Conservation (phyloP, 2,329 filamentous ascomycete genomes). For the Biscogniauxia sp. region DNA sequence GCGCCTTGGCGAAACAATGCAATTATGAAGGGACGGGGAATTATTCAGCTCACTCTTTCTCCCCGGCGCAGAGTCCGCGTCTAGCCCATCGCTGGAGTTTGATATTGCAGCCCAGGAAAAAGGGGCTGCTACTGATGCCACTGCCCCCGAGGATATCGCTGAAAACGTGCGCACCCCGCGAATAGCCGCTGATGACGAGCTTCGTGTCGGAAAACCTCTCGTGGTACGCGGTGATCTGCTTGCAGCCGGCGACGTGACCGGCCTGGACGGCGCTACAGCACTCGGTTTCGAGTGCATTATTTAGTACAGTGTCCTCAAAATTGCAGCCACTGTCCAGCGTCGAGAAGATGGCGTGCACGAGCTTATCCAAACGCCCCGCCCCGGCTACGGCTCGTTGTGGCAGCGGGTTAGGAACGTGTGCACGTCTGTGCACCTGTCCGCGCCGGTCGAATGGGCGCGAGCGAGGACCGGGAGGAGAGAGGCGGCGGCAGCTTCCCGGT, state of each 20-base stretch:
- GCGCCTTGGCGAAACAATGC: too few relatives aligned
- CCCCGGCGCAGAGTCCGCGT: slow-evolving; percentile 28
- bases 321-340: slow-evolving; percentile 27
- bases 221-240: slow-evolving; percentile 40
- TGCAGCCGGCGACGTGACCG: slow-evolving; percentile 34
- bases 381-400: slow-evolving; percentile 37
- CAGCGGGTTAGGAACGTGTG: slow-evolving; percentile 29
- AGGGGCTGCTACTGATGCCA: slow-evolving; percentile 34
- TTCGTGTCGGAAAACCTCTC: slow-evolving; percentile 38
- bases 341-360: slow-evolving; percentile 31
- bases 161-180: slow-evolving; percentile 39
- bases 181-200: slow-evolving; percentile 42
- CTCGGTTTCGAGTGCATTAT: slow-evolving; percentile 12
- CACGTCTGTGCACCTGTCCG: slow-evolving; percentile 16
- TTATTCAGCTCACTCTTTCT: slow-evolving; percentile 36
- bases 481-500: too few relatives aligned
- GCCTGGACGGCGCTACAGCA: slow-evolving; percentile 34
- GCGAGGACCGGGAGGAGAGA: not conserved
- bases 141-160: slow-evolving; percentile 37
- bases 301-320: slow-evolving; percentile 23
- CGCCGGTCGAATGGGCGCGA: not conserved
- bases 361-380: slow-evolving; percentile 31
- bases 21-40: too few relatives aligned
- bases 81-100: slow-evolving; percentile 24
- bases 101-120: slow-evolving; percentile 33